Conservation (phyloP, 1,284 basidiomycete genomes). For the Polyporus tsugae region DNA sequence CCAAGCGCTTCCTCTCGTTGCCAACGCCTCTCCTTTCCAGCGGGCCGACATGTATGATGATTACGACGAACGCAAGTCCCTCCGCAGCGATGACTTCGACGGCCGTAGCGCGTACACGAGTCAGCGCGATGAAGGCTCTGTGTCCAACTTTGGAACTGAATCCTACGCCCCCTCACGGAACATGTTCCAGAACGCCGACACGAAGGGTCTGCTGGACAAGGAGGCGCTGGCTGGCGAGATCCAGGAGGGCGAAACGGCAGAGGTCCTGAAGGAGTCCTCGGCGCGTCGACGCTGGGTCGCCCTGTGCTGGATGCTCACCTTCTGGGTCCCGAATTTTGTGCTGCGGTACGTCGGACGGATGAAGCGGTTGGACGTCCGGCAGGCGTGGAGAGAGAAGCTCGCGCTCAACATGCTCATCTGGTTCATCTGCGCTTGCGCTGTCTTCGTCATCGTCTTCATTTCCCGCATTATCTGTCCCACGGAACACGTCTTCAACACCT, state of each 20-base stretch:
- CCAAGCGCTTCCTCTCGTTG: constrained; percentile 77
- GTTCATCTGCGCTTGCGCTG: constrained; percentile 87
- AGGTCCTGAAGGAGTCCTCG: constrained; percentile 84
- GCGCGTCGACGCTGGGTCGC: constrained; percentile 89
- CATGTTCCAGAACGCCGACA: constrained; percentile 89
- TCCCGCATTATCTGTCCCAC: constrained; percentile 93
- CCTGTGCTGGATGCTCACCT: constrained; percentile 91
- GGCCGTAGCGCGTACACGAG: constrained; percentile 77
- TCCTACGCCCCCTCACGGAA: constrained; percentile 94
- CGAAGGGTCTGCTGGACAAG: constrained; percentile 79
- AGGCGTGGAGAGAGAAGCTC: constrained; percentile 98
- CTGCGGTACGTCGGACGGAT: constrained; percentile 84
- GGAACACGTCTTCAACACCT: constrained; percentile 87
- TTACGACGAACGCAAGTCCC: constrained; percentile 80
- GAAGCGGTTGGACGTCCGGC: constrained; percentile 93
- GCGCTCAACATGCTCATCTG: constrained; percentile 97
- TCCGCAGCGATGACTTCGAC: constrained; percentile 82
- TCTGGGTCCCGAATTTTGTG: constrained; percentile 84
- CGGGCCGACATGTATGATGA: constrained; percentile 75
- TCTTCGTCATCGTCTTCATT: constrained; percentile 94
- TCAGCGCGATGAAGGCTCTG: constrained; percentile 81
- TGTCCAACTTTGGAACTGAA: constrained; percentile 86
- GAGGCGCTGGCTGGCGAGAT: constrained; percentile 83
- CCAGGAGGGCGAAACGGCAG: constrained; percentile 86
- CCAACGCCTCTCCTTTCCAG: constrained; percentile 81